A percentile compares a stretch with the other conserved stretches of the same genome.
phyloP scores from a whole-genome alignment of 2,329 filamentous ascomycete species.

The Aspergillus uvarum region DNA sequence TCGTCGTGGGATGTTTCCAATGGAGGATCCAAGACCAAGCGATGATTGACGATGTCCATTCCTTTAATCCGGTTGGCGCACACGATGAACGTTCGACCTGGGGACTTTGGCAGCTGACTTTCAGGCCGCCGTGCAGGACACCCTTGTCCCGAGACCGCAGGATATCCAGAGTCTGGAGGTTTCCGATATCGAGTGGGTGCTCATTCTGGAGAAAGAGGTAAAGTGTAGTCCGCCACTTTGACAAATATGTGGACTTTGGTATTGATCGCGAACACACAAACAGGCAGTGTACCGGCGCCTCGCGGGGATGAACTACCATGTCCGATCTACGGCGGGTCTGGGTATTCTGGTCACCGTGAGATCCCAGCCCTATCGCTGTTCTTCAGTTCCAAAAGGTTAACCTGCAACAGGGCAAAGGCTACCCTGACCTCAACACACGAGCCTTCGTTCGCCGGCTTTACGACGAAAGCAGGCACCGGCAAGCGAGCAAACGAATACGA shows the following conservation, averaged over 20 bases:
- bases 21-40: slow-evolving; percentile 24
- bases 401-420: slow-evolving; percentile 58
- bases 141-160: slow-evolving; percentile 52
- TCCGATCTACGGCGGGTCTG: slow-evolving; percentile 37
- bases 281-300: slow-evolving; percentile 62
- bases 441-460: slow-evolving; percentile 52
- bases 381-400: neutral
- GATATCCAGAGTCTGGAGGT: slow-evolving; percentile 49
- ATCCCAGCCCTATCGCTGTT: neutral
- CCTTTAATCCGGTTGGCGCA: slow-evolving; percentile 10
- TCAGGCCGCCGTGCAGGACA: slow-evolving; percentile 40
- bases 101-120: neutral
- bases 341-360: slow-evolving; percentile 59
- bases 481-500: slow-evolving; percentile 30
- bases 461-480: slow-evolving; percentile 24
- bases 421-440: slow-evolving; percentile 61
- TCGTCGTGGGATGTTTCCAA: slow-evolving; percentile 39
- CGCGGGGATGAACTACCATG: slow-evolving; percentile 50
- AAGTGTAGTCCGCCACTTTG: neutral
- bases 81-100: no score
- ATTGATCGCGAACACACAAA: neutral
- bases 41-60: slow-evolving; percentile 44
- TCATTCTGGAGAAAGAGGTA: slow-evolving; percentile 66
- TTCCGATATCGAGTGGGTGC: slow-evolving; percentile 53
- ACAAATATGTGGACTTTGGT: neutral